Evolutionary conservation across 768 basidiomycete species (phyloP).

Genomic region (Tulasnella sp.): DNA sequence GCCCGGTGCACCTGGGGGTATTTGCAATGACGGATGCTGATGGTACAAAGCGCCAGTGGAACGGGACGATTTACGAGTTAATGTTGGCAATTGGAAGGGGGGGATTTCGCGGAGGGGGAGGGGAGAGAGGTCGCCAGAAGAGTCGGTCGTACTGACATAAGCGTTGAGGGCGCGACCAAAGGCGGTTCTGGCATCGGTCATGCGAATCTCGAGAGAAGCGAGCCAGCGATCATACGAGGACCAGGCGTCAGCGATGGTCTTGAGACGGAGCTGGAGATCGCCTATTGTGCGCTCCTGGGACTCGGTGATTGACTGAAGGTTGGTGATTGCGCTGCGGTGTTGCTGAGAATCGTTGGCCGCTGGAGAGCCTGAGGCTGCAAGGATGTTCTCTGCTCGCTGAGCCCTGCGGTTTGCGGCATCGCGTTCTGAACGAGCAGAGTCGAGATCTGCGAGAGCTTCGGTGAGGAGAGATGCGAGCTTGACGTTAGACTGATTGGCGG

Average conservation of each 20-base stretch:
- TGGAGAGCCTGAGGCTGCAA: background rate
- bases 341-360: background rate
- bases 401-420: background rate
- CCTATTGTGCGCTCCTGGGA: background rate
- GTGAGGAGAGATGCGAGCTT: conserved; percentile 5
- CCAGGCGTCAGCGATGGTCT: conserved; percentile 6
- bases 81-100: background rate
- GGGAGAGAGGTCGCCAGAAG: background rate
- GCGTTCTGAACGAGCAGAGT: background rate
- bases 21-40: background rate
- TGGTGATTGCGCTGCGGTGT: conserved; percentile 6
- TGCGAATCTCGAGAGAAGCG: background rate
- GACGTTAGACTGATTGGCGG: background rate
- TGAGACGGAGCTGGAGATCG: background rate
- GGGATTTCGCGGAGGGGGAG: conserved; percentile 3
- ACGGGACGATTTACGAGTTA: background rate
- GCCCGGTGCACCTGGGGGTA: conserved; percentile 8
- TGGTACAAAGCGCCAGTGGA: background rate
- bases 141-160: background rate
- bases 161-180: background rate
- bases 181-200: background rate
- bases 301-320: conserved; percentile 1
- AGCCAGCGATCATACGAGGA: conserved; percentile 3
- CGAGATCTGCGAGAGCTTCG: background rate
- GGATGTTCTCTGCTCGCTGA: background rate